Conservation (phyloP, 352 stramenopile genomes). For the Globisporangium cederbergense region DNA sequence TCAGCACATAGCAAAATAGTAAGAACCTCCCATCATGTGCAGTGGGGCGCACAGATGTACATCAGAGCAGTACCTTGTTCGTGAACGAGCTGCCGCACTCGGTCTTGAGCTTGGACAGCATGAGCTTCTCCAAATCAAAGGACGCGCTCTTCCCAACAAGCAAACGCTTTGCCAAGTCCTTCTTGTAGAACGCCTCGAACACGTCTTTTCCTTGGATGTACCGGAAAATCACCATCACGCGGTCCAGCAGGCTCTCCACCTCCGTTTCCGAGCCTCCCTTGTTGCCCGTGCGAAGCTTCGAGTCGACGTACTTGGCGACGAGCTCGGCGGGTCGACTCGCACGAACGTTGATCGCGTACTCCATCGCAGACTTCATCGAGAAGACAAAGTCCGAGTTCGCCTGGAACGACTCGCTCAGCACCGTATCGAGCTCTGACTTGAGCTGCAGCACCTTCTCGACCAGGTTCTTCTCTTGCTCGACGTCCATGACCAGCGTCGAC, state of each 20-base stretch:
- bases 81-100: conserved; percentile 98
- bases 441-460: conserved; percentile 89
- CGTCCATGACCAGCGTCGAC: conserved; percentile 67
- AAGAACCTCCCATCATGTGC: background rate
- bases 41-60: no score
- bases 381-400: conserved; percentile 74
- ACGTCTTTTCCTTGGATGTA: conserved; percentile 98
- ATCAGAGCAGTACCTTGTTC: conserved; percentile 78
- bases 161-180: conserved; percentile 96
- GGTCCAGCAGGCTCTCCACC: conserved; percentile 84
- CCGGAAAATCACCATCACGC: conserved; percentile 95
- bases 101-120: conserved; percentile 97
- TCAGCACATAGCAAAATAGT: background rate
- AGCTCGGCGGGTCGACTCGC: conserved; percentile 85
- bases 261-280: conserved; percentile 85
- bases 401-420: conserved; percentile 74
- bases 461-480: conserved; percentile 85
- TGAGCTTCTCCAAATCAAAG: conserved; percentile 95
- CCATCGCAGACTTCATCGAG: conserved; percentile 85
- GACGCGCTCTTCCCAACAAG: conserved; percentile 88
- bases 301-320: conserved; percentile 91
- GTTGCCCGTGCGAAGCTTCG: conserved; percentile 83
- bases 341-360: conserved; percentile 87
- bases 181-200: conserved; percentile 99
- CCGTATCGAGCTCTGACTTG: conserved; percentile 77